Base-by-base conservation (phyloP, 768 basidiomycete genomes). In the Boletus rubropictus region DNA sequence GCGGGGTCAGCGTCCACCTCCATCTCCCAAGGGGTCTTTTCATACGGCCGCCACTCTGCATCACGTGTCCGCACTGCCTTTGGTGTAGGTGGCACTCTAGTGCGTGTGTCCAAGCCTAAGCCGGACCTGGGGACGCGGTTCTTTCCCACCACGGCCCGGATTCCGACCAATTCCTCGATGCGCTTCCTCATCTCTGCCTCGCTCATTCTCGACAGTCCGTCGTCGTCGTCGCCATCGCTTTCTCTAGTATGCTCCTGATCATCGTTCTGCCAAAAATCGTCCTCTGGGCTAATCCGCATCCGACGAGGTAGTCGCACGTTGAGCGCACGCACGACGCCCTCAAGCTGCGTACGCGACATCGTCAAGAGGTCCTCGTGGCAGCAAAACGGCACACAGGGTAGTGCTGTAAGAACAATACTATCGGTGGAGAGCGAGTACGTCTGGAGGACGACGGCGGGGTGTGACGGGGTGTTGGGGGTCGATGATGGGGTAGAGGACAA, bases 301-400 rank as follows among this genome's bases (percentile, higher is more conserved):
- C 66, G 71, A 35, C 46, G 57, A 2, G 85, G 84, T 1, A 86
- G 69, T 31, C 73, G 75, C 12, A 57, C 67, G 59, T 88, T 88
- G 38, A 88, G 71, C 8, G 68, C 53, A 14, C 55, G 52, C 5
- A 81, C 84, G 14, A 82, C 82, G 1, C 46, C 60, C 38, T 80
- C 58, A 36, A 88, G 77, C 49, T 77, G 69, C 1, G 61, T 37
- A 34, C 76, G 77, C 4, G 75, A 55, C 85, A 88, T 86, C 1
- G 76, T 72, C 44, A 85, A 57, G 34, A 86, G 72, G 53, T 88
- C 84, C 49, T 84, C 82, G 58, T 88, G 83, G 62, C 82, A 85
- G 64, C 81, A 83, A 66, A 86, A 88, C 0, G 84, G 84, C 9
- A 76, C 68, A 20, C 62, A 63, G 34, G 73, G 68, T 11, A 87